A percentile compares a stretch with the other conserved stretches of the same genome.
Evolutionary conservation across 345 rosid species (phyloP).

Genomic region (Garcia nutans): DNA sequence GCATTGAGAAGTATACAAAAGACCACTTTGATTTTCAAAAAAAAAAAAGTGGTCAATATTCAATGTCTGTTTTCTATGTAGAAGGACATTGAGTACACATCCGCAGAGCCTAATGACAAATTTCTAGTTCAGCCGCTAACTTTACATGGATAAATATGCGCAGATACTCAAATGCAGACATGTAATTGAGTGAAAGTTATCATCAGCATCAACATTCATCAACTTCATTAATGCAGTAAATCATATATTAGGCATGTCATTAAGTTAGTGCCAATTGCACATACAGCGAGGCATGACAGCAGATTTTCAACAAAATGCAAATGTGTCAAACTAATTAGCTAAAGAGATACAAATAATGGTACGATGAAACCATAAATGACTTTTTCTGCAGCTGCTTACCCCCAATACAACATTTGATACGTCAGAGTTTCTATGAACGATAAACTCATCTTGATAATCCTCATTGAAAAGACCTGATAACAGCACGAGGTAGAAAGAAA

Average conservation of each 20-base stretch:
- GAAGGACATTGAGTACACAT: not conserved
- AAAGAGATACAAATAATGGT: constrained; percentile 2
- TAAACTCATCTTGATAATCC: constrained; percentile 45
- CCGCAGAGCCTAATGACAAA: not conserved
- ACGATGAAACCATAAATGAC: not conserved
- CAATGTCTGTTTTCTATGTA: not conserved
- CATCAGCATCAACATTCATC: not conserved
- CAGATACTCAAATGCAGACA: not conserved
- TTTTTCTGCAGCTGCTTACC: constrained; percentile 42
- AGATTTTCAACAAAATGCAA: not conserved
- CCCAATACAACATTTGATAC: constrained; percentile 58
- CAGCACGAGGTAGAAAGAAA: constrained; percentile 60
- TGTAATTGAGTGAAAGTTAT: not conserved
- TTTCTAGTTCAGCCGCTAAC: not conserved
- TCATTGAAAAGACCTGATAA: constrained; percentile 60
- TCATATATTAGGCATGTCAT: not conserved
- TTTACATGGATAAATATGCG: not conserved
- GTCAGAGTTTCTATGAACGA: constrained; percentile 52
- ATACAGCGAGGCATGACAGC: not conserved
- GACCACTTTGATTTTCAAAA: not conserved
- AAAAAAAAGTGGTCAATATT: not conserved
- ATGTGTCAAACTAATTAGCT: not conserved
- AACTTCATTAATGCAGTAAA: not conserved
- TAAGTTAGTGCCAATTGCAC: not conserved
- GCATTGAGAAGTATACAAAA: not conserved